Percentiles rank a stretch among this genome's conserved stretches.
phyloP scores from a whole-genome alignment of 768 basidiomycete species.

The Kwoniella botswanensis region DNA sequence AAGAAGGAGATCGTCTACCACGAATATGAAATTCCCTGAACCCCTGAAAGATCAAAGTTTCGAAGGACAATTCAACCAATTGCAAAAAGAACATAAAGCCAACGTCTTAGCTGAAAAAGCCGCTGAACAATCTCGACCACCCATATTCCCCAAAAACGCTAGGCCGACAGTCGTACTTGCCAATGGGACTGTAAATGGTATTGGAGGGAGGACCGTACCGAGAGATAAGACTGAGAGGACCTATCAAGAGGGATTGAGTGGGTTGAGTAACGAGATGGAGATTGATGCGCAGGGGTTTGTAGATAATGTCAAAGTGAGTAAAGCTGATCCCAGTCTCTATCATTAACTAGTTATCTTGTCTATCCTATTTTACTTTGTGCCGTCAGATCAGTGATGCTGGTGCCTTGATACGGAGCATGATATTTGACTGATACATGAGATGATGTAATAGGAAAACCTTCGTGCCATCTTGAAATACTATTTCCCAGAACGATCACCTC shows the following conservation, averaged over 20 bases:
- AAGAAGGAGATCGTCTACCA: slow-evolving; percentile 2
- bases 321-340: too few species aligned
- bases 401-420: too few species aligned
- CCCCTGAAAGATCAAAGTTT: slow-evolving; percentile 11
- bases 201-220: not conserved
- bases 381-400: too few species aligned
- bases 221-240: slow-evolving; percentile 20
- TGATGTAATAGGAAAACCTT: slow-evolving; percentile 22
- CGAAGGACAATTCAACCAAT: slow-evolving; percentile 14
- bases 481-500: slow-evolving; percentile 21
- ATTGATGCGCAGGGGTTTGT: slow-evolving; percentile 33
- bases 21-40: not conserved
- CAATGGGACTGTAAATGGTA: slow-evolving; percentile 4
- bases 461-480: slow-evolving; percentile 24
- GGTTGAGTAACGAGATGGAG: slow-evolving; percentile 27
- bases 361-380: too few species aligned
- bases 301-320: slow-evolving; percentile 35
- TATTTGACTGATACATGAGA: not conserved
- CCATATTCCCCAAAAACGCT: slow-evolving; percentile 8
- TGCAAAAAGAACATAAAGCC: slow-evolving; percentile 12
- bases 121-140: slow-evolving; percentile 9
- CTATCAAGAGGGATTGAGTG: slow-evolving; percentile 26
- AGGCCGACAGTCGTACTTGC: slow-evolving; percentile 18
- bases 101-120: not conserved
- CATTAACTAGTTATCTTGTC: too few species aligned